Base-by-base conservation (phyloP, 164 flowering plant genomes). In the Tetrastigma voinierianum region DNA sequence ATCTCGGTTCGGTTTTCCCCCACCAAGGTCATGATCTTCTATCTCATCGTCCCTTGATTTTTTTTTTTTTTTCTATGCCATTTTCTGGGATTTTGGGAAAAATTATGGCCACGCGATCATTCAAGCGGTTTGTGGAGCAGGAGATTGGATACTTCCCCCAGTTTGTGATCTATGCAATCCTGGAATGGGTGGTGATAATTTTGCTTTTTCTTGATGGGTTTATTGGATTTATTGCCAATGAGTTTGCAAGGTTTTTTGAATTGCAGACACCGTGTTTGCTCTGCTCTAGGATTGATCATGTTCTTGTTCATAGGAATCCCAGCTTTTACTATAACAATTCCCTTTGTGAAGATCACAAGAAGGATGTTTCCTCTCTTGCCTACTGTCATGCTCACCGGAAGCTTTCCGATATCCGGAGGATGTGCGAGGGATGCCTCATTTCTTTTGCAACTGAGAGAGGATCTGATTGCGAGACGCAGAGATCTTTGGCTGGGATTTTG, bases 381-480 rank as follows among this genome's bases (percentile, higher is more conserved):
- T 91, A 79, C 63, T 91, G 98, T 53, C 90, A 82, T 19, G 68
- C 70, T 47, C 98, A 94, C 70, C 72, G 71, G 68, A 85, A 78
- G 69, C 74, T 94, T 3, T 88, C 96, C 4, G 86, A 91, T 68
- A 84, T 85, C 3, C 77, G 80, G 23, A 78, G 57, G 46, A 88
- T 90, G 96, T 94, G 98, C 67, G 90, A 88, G 46, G 83, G 78
- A 0, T 91, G 98, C 48, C 93, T 91, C 19, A 84, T 90, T 32
- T 90, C 97, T 0, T 90, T 86, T 63, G 93, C 90, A 0, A 76
- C 90, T 0, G 89, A 76, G 60, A 84, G 77, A 40, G 87, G 83
- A 59, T 80, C 89, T 0, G 90, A 79, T 47, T 67, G 78, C 13
- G 87, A 85, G 14, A 76, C 82, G 0, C 81, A 81, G 65, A 88